Base-by-base conservation (phyloP, 1,284 basidiomycete genomes). In the Irpex lacteus region DNA sequence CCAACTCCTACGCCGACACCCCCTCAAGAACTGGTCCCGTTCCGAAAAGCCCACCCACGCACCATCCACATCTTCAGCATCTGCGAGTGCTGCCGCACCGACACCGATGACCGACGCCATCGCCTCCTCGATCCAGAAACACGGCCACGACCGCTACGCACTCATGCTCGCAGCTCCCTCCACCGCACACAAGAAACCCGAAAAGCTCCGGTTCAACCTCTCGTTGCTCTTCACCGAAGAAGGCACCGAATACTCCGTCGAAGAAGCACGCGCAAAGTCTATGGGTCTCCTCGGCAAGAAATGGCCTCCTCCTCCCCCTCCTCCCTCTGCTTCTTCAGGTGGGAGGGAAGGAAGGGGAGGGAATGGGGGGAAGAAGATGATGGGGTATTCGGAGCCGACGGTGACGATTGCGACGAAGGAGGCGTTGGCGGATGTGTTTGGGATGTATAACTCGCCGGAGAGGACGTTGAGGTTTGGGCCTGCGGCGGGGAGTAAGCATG, bases 381-480 rank as follows among this genome's bases (percentile, higher is more conserved):
- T 3, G 21, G 21, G 21, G 4, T 80, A 64, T 54, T 69, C 70
- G 1, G 84, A 87, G 69, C 85, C 88, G 6, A 88, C 90, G 0
- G 88, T 91, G 4, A 95, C 92, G 0, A 88, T 94, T 66, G 93
- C 93, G 72, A 95, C 92, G 54, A 95, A 95, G 75, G 92, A 94
- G 67, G 96, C 96, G 2, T 82, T 96, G 60, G 91, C 87, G n/a
- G 95, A 97, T 73, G 94, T 98, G 47, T 94, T 94, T 78, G 90
- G 89, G 63, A 93, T 98, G 88, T 96, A 95, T 75, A 96, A 97
- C 74, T 92, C 90, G 6, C 91, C 91, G 1, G 90, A 92, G 66
- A 90, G 90, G 77, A 94, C 91, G 0, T 83, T 85, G 58, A 84
- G 78, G 37, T 72, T 71, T 36, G 68, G 80, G 40, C 63, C 81